Base-by-base conservation (phyloP, 2,329 filamentous ascomycete genomes). In the Emergomyces africanus region DNA sequence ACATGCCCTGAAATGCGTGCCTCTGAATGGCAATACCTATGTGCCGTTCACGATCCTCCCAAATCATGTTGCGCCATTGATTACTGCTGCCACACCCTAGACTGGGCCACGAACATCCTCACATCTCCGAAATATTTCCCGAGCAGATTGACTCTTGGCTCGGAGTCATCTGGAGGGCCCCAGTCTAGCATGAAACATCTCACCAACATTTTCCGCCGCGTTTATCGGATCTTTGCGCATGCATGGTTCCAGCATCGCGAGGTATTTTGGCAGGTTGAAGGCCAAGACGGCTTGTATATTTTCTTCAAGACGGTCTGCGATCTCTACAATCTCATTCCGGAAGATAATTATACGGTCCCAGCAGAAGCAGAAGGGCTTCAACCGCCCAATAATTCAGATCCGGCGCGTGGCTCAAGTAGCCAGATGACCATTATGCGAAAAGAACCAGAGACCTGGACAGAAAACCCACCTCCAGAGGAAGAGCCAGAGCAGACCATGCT, bases 1-100 rank as follows among this genome's bases (percentile, higher is more conserved):
- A 96, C 94, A 1, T 99, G 94, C 69, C 90, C 91, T 37, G 94
- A 99, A 75, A 99, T 99, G 94, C 90, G 94, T 69, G 94, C 94
- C 2, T 94, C 89, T 35, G 92, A 99, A 77, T 99, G 94, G 94
- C 94, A 99, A 75, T 99, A 97, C 69, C 83, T 99, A 54, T 99
- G 94, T 76, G 94, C 94, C 56, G 94, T 97, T 2, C 94, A 99
- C 72, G 92, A 97, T 70, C 88, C 90, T 55, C 94, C 94, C 54
- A 97, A 97, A 76, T 89, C 87, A 67, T 99, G 94, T 78, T 96
- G 92, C 74, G 94, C 94, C 57, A 96, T 99, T 69, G 94, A 99
- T 75, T 99, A 99, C 77, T 96, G 91, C 80, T 97, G 92, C 72
- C 94, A 99, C 72, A 99, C 94, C 0, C 85, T 99, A 49, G 94